Conservation (phyloP, 1,284 basidiomycete species). For the Fistulinella staudtii region DNA sequence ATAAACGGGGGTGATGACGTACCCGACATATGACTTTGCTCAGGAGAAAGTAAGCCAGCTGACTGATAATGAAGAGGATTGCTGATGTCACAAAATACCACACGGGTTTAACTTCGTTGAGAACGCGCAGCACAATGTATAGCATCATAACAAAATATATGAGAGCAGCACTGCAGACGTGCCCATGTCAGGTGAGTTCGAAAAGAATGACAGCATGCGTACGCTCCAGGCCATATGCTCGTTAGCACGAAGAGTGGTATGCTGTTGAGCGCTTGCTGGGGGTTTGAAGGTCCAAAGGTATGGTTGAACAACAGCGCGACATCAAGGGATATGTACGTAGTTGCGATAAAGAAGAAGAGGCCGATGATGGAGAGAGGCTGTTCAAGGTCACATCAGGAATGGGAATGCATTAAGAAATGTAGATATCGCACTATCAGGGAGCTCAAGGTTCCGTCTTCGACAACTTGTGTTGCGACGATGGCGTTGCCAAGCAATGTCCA, state of each 20-base stretch:
- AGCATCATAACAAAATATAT: constrained; percentile 69
- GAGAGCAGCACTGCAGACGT: constrained; percentile 51
- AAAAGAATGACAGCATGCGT: constrained; percentile 13
- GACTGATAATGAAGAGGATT: constrained; percentile 66
- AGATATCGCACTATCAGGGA: constrained; percentile 56
- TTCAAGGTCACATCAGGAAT: constrained; percentile 6
- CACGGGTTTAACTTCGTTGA: constrained; percentile 72
- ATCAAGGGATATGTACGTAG: constrained; percentile 78
- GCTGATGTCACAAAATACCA: constrained; percentile 65
- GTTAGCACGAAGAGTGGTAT: constrained; percentile 76
- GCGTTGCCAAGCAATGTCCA: constrained; percentile 78
- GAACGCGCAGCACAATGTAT: constrained; percentile 66
- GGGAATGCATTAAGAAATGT: background rate
- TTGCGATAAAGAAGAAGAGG: constrained; percentile 61
- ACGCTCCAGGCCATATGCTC: constrained; percentile 81
- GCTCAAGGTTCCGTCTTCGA: constrained; percentile 77
- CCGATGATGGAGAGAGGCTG: constrained; percentile 64
- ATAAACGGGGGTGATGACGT: constrained; percentile 24
- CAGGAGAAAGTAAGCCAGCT: constrained; percentile 76
- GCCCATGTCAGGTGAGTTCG: background rate
- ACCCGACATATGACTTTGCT: constrained; percentile 75
- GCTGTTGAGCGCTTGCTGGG: constrained; percentile 53
- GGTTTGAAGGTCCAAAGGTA: constrained; percentile 57
- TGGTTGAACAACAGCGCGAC: constrained; percentile 61
- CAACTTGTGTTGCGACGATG: constrained; percentile 76